phyloP scores from a whole-genome alignment of 2,329 filamentous ascomycete genomes.

The Fusarium fracticaudum region DNA sequence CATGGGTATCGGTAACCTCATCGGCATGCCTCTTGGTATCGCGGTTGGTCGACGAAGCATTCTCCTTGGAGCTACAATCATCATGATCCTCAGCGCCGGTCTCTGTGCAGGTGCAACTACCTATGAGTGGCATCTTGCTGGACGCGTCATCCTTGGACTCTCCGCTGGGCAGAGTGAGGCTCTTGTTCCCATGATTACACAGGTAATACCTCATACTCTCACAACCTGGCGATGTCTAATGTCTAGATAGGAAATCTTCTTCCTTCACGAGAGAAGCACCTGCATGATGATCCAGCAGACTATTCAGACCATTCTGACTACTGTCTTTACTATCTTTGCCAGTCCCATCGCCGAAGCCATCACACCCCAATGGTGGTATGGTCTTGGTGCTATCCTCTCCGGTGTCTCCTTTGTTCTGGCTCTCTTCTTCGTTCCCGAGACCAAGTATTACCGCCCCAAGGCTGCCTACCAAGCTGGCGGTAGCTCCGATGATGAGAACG shows the following conservation, averaged over 20 bases:
- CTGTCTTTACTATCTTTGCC: constrained; percentile 15
- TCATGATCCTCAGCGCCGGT: constrained; percentile 34
- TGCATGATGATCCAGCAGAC: constrained; percentile 37
- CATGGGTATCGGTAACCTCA: constrained; percentile 37
- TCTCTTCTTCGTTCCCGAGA: constrained; percentile 18
- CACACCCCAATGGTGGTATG: constrained; percentile 15
- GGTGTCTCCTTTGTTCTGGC: not conserved
- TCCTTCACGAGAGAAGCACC: constrained; percentile 32
- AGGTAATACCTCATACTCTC: not conserved
- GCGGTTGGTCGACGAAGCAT: constrained; percentile 35
- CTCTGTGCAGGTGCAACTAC: constrained; percentile 28
- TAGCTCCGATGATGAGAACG: constrained; percentile 5
- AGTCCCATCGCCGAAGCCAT: constrained; percentile 11
- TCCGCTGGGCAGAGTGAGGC: constrained; percentile 35
- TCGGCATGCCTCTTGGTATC: constrained; percentile 36
- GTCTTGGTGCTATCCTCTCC: constrained; percentile 9
- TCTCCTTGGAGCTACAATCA: constrained; percentile 29
- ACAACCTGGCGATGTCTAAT: not conserved
- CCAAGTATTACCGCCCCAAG: constrained; percentile 11
- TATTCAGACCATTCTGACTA: constrained; percentile 31
- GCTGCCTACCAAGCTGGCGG: constrained; percentile 1
- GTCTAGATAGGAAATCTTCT: constrained; percentile 27
- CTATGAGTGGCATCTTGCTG: constrained; percentile 37
- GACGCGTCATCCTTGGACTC: constrained; percentile 26
- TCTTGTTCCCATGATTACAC: constrained; percentile 21